phyloP scores from a whole-genome alignment of 164 flowering plant genomes.

The Macadamia integrifolia region DNA sequence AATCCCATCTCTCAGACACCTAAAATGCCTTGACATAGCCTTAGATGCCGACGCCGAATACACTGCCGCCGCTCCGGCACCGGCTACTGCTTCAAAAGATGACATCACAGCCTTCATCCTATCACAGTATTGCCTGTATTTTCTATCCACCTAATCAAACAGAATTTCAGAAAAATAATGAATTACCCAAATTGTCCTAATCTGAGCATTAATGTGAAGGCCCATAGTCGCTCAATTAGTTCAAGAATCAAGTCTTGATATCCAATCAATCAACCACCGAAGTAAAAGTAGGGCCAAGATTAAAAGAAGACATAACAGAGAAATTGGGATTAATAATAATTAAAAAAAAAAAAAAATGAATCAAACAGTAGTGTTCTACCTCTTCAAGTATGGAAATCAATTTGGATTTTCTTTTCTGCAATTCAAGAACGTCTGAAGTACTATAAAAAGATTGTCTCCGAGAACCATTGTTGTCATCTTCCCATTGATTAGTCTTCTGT shows the following conservation, averaged over 20 bases:
- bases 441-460: slow-evolving; percentile 27
- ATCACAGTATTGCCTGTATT: slow-evolving; percentile 84
- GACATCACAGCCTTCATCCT: slow-evolving; percentile 80
- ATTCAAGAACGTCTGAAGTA: slow-evolving; percentile 59
- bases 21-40: slow-evolving; percentile 91
- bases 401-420: slow-evolving; percentile 79
- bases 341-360: background rate
- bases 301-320: too few relatives aligned
- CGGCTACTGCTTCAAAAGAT: slow-evolving; percentile 78
- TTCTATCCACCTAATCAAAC: slow-evolving; percentile 68
- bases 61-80: slow-evolving; percentile 55
- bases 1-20: slow-evolving; percentile 78
- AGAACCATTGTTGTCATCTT: slow-evolving; percentile 25
- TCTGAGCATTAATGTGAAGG: slow-evolving; percentile 43
- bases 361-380: slow-evolving; percentile 30
- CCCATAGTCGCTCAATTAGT: slow-evolving; percentile 36
- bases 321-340: background rate
- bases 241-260: slow-evolving; percentile 21
- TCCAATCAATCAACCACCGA: background rate
- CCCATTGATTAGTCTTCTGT: slow-evolving; percentile 28
- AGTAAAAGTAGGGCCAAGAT: too few relatives aligned
- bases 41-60: slow-evolving; percentile 73
- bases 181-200: slow-evolving; percentile 1
- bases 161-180: background rate
- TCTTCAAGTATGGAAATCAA: slow-evolving; percentile 84